Percentiles rank a stretch among this genome's conserved stretches.
These are phyloP conservation scores for Thuidium tamariscinum DNA, from an alignment of 225 moss, liverwort and hornwort genomes.

Conservation along the genomic window DNA sequence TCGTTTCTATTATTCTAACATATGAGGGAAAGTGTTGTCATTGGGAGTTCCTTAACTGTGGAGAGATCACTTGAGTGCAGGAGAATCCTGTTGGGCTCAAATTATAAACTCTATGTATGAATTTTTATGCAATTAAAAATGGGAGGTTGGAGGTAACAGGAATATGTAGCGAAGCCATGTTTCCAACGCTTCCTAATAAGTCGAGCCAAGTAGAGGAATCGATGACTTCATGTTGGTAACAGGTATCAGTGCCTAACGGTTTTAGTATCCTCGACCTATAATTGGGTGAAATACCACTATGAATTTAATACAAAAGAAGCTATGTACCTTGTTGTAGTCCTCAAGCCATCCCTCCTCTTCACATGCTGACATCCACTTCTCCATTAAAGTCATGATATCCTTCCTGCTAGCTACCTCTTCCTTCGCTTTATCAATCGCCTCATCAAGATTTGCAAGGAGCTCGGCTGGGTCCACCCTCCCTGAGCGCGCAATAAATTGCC, in stretches of 20 bases:
- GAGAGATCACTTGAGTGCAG: background rate
- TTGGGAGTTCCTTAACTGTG: background rate
- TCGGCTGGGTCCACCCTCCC: conserved; percentile 82
- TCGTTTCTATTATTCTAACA: too few relatives aligned
- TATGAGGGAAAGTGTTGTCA: background rate
- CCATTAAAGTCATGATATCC: conserved; percentile 94
- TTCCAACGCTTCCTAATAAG: background rate
- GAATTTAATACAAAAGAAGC: background rate
- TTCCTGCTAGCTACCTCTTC: conserved; percentile 86
- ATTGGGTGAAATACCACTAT: background rate
- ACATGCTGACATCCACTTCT: conserved; percentile 97
- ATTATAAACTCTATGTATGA: background rate
- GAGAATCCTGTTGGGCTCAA: background rate
- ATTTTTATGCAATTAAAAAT: background rate
- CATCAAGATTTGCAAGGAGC: conserved; percentile 77
- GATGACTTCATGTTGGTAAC: too few relatives aligned
- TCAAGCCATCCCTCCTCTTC: conserved; percentile 99
- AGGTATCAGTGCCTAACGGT: background rate
- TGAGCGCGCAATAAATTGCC: background rate
- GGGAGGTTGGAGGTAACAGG: background rate
- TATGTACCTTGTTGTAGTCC: conserved; percentile 83
- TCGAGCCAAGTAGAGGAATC: too few relatives aligned
- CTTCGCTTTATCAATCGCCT: conserved; percentile 73
- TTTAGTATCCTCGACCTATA: background rate
- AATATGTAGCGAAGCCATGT: background rate